A percentile compares a stretch with the other conserved stretches of the same genome.
Conservation (phyloP, 1,284 basidiomycete genomes). For the Apiotrichum siamense region DNA sequence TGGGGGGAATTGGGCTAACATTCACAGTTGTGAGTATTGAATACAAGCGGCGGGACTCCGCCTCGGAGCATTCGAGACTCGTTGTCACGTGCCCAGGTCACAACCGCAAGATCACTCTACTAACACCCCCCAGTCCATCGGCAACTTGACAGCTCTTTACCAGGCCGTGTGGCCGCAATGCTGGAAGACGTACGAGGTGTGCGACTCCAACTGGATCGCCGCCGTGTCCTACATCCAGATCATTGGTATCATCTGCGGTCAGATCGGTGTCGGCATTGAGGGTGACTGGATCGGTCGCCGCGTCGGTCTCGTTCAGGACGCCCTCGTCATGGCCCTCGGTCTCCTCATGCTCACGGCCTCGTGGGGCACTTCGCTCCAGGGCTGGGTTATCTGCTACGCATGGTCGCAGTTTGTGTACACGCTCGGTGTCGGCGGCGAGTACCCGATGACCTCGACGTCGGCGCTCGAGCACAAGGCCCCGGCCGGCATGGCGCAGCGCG, state of each 20-base stretch:
- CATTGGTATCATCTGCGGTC: constrained; percentile 53
- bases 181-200: constrained; percentile 49
- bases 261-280: constrained; percentile 54
- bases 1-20: too few relatives aligned
- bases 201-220: constrained; percentile 49
- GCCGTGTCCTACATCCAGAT: constrained; percentile 41
- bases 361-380: constrained; percentile 52
- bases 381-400: constrained; percentile 55
- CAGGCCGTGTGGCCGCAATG: constrained; percentile 52
- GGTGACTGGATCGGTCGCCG: constrained; percentile 55
- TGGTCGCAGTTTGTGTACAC: constrained; percentile 52
- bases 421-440: constrained; percentile 52
- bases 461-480: constrained; percentile 49
- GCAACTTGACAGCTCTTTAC: constrained; percentile 51
- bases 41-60: too few relatives aligned
- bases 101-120: too few relatives aligned
- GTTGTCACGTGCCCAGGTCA: too few relatives aligned
- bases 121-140: constrained; percentile 48
- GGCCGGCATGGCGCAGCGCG: constrained; percentile 45
- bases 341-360: constrained; percentile 54
- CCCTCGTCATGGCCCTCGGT: constrained; percentile 48
- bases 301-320: constrained; percentile 51
- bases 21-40: too few relatives aligned
- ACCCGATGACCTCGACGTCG: constrained; percentile 55
- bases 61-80: too few relatives aligned